Evolutionary conservation across 306 rosid genomes (phyloP).

Genomic region (Pachyrhizus erosus): DNA sequence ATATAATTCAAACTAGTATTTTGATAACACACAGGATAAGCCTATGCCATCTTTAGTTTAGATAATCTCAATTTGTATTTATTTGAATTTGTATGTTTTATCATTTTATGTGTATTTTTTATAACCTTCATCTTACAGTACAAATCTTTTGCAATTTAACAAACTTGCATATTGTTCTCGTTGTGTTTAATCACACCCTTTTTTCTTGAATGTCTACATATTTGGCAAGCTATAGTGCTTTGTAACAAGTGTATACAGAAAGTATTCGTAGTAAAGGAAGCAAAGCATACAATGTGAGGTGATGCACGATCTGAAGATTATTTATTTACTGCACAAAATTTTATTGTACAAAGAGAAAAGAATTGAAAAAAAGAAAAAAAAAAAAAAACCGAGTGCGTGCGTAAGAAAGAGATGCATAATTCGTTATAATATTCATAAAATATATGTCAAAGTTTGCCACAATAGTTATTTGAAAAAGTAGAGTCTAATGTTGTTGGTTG

Average conservation of each 20-base stretch:
- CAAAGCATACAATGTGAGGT: background rate
- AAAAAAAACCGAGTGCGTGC: background rate
- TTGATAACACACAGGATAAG: too few species aligned
- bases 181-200: background rate
- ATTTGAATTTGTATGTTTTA: background rate
- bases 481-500: conserved; percentile 22
- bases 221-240: background rate
- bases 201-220: background rate
- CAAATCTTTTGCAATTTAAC: background rate
- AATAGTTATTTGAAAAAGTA: conserved; percentile 7
- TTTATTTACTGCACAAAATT: background rate
- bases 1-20: too few species aligned
- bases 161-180: background rate
- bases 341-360: background rate
- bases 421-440: background rate
- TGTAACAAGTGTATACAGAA: background rate
- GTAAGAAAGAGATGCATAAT: background rate
- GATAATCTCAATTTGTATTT: too few species aligned
- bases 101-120: background rate
- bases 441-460: conserved; percentile 10
- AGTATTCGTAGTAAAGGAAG: background rate
- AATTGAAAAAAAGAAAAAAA: background rate
- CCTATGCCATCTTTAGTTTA: too few species aligned
- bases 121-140: too few species aligned
- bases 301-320: background rate